These are phyloP conservation scores for Pythium periplocum DNA, from an alignment of 352 stramenopile genomes.

Conservation along the genomic window DNA sequence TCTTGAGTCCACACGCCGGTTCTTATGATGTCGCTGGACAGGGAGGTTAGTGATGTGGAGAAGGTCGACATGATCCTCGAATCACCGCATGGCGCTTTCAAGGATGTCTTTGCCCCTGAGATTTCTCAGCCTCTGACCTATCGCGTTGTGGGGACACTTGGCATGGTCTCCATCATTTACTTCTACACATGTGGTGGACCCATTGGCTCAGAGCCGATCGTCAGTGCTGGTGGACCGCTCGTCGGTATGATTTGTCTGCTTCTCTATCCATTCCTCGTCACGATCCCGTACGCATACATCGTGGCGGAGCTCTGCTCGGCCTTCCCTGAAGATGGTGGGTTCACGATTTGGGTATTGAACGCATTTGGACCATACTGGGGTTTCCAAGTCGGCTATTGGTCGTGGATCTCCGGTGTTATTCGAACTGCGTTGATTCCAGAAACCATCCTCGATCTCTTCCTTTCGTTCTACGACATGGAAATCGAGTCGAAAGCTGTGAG, in stretches of 20 bases:
- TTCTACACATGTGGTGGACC: conserved; percentile 21
- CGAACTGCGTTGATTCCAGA: conserved; percentile 42
- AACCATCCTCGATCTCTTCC: conserved; percentile 27
- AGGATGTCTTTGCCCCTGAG: conserved; percentile 14
- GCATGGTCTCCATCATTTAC: conserved; percentile 27
- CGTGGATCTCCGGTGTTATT: conserved; percentile 69
- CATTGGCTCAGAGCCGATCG: conserved; percentile 21
- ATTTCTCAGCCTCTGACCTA: conserved; percentile 9
- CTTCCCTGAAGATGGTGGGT: conserved; percentile 75
- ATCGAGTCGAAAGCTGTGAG: conserved; percentile 17
- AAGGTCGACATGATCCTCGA: conserved; percentile 30
- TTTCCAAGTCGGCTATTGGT: conserved; percentile 57
- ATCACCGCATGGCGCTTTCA: conserved; percentile 17
- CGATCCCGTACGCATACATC: conserved; percentile 76
- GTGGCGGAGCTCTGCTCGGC: conserved; percentile 84
- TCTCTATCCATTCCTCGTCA: conserved; percentile 81
- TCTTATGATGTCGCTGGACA: not conserved
- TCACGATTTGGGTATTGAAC: conserved; percentile 84
- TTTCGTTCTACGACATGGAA: conserved; percentile 25
- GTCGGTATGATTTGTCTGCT: conserved; percentile 68
- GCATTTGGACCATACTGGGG: conserved; percentile 82
- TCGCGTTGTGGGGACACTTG: conserved; percentile 20
- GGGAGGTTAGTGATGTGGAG: conserved; percentile 17
- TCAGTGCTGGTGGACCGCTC: conserved; percentile 27
- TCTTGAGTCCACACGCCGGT: no score